Evolutionary conservation across 2,329 filamentous ascomycete species (phyloP), one percentile per base, ranked within the genome.

Genomic region (Colletotrichum viniferum): DNA sequence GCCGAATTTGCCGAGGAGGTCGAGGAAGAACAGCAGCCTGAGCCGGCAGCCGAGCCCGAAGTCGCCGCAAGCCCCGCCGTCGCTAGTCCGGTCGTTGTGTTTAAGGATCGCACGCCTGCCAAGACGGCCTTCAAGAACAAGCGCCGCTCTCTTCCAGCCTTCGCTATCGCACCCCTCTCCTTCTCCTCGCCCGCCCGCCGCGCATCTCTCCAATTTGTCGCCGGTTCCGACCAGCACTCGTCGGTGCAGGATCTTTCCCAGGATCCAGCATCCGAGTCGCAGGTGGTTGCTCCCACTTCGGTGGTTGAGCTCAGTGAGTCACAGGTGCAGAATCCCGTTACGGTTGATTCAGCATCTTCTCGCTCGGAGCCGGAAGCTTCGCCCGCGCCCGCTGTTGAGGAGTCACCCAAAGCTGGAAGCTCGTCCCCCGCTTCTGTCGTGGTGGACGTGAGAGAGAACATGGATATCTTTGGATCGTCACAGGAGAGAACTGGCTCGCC

Each of bases 391-490:
- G 56, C 38, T 32, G 2, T 16, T n/a, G 48, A 26, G 30, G 34
- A n/a, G 14, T 32, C 71, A 4, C 10, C 38, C 38, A 48, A 48
- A 7, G 30, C 8, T 0, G 65, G 24, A 61, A 69, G 56, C 56
- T 69, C 67, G 12, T 62, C 67, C 7, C 61, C 74, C 2, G 61
- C 71, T 24, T 71, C 71, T 1, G 65, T 76, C 4, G 71, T 69
- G 8, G 71, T 76, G 12, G 74, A 76, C 7, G 71, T 55, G 9
- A 64, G 74, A 34, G 74, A 76, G 26, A 76, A 76, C 55, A 71
- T 71, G 2, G 74, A 76, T 18, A 76, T 76, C 16, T 76, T 76
- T 2, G 74, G 74, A n/a, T 65, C 74, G 5, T 76, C 61, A 14
- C 73, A 73, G 43, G 73, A 73, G 4, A 70, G 69, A 21, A 14